phyloP scores from a whole-genome alignment of 2,329 filamentous ascomycete species.

The Microcyclospora tardicrescens region DNA sequence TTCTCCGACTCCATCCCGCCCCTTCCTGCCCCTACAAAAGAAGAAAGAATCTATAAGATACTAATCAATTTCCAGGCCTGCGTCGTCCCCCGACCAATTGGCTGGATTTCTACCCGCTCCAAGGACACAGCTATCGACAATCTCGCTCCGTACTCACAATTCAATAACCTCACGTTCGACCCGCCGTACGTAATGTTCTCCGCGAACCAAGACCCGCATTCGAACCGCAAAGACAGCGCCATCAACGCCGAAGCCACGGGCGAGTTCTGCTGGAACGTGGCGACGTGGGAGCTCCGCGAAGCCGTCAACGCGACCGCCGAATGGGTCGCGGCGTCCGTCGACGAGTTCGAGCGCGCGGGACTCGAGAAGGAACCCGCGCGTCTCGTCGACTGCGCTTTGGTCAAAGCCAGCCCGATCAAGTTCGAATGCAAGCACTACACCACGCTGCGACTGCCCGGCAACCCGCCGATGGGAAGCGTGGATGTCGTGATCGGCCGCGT shows the following conservation, averaged over 20 bases:
- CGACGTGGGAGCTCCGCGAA: conserved; percentile 43
- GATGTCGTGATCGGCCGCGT: conserved; percentile 47
- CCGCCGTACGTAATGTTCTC: conserved; percentile 51
- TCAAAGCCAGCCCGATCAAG: conserved; percentile 40
- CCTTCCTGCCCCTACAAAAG: neutral
- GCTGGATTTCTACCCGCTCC: conserved; percentile 49
- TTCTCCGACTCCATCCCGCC: neutral
- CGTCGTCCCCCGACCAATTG: conserved; percentile 48
- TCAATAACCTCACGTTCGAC: conserved; percentile 51
- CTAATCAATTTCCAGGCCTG: conserved; percentile 31
- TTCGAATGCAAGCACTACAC: conserved; percentile 47
- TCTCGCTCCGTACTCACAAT: conserved; percentile 48
- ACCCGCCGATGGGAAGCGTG: conserved; percentile 44
- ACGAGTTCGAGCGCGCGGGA: conserved; percentile 42
- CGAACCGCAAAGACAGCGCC: conserved; percentile 43
- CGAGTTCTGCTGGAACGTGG: conserved; percentile 47
- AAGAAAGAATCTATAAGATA: neutral
- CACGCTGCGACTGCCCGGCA: conserved; percentile 42
- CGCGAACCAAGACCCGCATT: conserved; percentile 40
- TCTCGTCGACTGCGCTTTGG: conserved; percentile 37
- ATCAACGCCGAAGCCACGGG: conserved; percentile 44
- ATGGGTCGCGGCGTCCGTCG: conserved; percentile 35
- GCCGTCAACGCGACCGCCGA: conserved; percentile 44
- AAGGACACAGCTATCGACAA: conserved; percentile 34
- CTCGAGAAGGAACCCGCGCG: conserved; percentile 36